Percentiles rank a stretch among this genome's conserved stretches.
Conservation (phyloP, 2,329 filamentous ascomycete genomes). For the Pestalotiopsis sp. region DNA sequence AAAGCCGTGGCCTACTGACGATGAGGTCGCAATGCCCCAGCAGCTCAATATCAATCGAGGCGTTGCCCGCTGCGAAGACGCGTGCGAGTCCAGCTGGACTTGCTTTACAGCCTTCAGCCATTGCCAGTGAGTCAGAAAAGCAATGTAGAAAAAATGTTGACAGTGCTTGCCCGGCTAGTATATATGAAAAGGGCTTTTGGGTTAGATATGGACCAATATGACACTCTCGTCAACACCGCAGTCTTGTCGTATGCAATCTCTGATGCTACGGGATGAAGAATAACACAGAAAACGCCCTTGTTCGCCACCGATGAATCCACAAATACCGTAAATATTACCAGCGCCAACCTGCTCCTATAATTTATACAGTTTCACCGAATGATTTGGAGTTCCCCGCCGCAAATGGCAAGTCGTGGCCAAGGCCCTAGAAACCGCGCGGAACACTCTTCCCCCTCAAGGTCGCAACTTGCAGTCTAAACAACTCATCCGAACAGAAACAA, state of each 20-base stretch:
- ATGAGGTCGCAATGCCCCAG: no score
- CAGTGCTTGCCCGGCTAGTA: not conserved
- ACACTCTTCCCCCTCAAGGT: no score
- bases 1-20: no score
- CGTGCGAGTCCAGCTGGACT: no score
- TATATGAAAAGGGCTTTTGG: not conserved
- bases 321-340: not conserved
- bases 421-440: no score
- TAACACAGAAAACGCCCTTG: not conserved
- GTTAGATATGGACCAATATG: not conserved
- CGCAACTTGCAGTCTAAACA: no score
- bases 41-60: no score
- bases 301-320: not conserved
- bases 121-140: not conserved
- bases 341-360: not conserved
- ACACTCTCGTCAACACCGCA: not conserved
- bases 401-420: not conserved
- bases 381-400: not conserved
- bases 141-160: not conserved
- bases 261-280: not conserved
- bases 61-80: no score
- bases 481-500: no score
- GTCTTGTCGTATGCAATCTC: not conserved
- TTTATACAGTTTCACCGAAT: not conserved
- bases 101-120: no score